Evolutionary conservation across 805 yeast species (phyloP).

Genomic region (Zygosaccharomyces lentus): DNA sequence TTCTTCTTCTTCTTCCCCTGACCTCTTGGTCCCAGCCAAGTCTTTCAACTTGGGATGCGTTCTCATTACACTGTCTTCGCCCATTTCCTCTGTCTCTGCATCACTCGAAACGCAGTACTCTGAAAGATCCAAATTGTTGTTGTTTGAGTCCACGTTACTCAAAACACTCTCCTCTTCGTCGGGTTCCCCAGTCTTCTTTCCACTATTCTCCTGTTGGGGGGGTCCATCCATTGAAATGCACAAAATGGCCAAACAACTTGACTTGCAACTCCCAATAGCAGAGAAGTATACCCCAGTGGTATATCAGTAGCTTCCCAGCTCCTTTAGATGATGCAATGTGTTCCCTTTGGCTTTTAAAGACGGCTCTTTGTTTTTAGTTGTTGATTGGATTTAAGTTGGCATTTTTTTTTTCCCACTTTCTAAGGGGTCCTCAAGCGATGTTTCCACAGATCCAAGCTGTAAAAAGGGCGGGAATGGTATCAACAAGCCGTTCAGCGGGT

Average conservation of each 20-base stretch:
- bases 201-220: neutral
- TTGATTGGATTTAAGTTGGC: neutral
- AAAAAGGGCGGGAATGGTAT: neutral
- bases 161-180: conserved; percentile 25
- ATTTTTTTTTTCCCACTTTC: neutral
- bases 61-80: conserved; percentile 30
- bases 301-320: neutral
- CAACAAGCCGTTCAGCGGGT: neutral
- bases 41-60: conserved; percentile 8
- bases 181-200: conserved; percentile 1
- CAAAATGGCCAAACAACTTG: neutral
- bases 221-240: neutral
- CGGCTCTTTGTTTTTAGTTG: neutral
- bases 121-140: conserved; percentile 42
- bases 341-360: neutral
- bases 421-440: neutral
- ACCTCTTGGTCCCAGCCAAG: conserved; percentile 22
- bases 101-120: conserved; percentile 49
- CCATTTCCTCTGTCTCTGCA: conserved; percentile 90
- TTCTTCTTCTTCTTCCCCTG: neutral
- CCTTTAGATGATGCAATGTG: neutral
- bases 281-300: neutral
- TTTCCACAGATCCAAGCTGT: neutral
- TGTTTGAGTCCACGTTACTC: conserved; percentile 25
- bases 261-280: neutral